Percentiles rank a stretch among this genome's conserved stretches.
phyloP scores from a whole-genome alignment of 1,284 basidiomycete species.

The Fomitopsis pinicola region DNA sequence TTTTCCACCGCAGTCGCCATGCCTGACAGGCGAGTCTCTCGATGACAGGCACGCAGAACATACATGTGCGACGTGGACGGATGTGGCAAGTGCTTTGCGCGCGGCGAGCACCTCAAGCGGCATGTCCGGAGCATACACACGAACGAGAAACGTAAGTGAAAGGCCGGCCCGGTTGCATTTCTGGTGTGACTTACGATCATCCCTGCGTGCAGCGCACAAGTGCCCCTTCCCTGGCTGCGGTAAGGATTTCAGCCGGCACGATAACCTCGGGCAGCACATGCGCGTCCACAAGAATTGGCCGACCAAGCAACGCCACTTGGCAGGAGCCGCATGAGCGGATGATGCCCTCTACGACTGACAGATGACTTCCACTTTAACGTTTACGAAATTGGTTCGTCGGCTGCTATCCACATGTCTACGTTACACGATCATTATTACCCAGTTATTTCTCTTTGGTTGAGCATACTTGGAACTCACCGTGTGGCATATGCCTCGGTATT shows the following conservation, averaged over 20 bases:
- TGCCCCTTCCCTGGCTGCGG: constrained; percentile 75
- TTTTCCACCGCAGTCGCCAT: constrained; percentile 6
- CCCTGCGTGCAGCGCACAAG: constrained; percentile 53
- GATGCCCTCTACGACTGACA: neutral
- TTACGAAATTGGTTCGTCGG: neutral
- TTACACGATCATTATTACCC: constrained; percentile 15
- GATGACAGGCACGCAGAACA: constrained; percentile 42
- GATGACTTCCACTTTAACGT: neutral
- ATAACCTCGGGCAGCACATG: constrained; percentile 81
- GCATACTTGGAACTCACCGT: constrained; percentile 2
- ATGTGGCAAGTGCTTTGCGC: constrained; percentile 75
- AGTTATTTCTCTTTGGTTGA: constrained; percentile 6
- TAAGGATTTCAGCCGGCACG: constrained; percentile 81
- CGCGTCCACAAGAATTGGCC: constrained; percentile 62
- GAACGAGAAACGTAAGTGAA: constrained; percentile 69
- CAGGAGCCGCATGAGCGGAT: constrained; percentile 12
- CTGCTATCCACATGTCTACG: neutral
- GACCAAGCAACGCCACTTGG: constrained; percentile 16
- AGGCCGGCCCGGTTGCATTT: constrained; percentile 3
- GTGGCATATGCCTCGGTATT: neutral
- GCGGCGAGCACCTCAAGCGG: constrained; percentile 76
- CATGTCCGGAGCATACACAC: constrained; percentile 79
- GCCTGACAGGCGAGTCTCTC: constrained; percentile 23
- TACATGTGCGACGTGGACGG: constrained; percentile 71
- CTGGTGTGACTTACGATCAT: neutral